These are phyloP conservation scores for Podospora bellae-mahoneyi DNA, from an alignment of 495 filamentous ascomycete species.

Conservation along the genomic window DNA sequence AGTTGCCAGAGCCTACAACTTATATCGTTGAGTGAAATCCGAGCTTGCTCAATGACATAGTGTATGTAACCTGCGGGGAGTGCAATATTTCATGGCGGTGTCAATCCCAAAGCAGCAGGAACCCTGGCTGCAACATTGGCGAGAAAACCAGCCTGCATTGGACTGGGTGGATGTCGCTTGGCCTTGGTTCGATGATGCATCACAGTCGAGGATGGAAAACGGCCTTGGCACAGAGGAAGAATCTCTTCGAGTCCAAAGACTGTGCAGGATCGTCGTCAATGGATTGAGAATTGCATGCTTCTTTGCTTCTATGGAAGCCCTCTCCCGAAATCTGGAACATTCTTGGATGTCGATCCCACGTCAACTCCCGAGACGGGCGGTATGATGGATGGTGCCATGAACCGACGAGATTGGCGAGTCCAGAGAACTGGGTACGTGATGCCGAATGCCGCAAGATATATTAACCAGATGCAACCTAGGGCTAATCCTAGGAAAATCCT, in stretches of 20 bases:
- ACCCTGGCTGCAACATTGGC: not conserved
- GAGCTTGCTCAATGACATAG: not conserved
- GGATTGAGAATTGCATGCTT: not conserved
- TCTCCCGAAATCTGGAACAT: not conserved
- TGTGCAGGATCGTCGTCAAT: not conserved
- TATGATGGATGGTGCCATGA: not conserved
- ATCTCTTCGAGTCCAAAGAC: not conserved
- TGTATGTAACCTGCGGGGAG: not conserved
- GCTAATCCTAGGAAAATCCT: not conserved
- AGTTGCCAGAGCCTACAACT: not conserved
- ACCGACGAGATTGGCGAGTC: no score
- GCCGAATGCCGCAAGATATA: not conserved
- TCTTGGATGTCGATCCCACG: not conserved
- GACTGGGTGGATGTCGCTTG: not conserved
- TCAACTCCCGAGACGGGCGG: not conserved
- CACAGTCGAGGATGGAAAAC: not conserved
- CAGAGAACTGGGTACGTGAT: not conserved
- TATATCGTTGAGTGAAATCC: not conserved
- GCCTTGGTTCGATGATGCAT: not conserved
- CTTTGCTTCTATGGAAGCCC: constrained; percentile 1
- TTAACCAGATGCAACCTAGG: not conserved
- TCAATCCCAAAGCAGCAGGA: not conserved
- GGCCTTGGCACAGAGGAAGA: not conserved
- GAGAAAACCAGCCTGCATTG: not conserved
- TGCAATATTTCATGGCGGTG: not conserved